phyloP scores from a whole-genome alignment of 805 yeast species.

The Torulaspora franciscae region DNA sequence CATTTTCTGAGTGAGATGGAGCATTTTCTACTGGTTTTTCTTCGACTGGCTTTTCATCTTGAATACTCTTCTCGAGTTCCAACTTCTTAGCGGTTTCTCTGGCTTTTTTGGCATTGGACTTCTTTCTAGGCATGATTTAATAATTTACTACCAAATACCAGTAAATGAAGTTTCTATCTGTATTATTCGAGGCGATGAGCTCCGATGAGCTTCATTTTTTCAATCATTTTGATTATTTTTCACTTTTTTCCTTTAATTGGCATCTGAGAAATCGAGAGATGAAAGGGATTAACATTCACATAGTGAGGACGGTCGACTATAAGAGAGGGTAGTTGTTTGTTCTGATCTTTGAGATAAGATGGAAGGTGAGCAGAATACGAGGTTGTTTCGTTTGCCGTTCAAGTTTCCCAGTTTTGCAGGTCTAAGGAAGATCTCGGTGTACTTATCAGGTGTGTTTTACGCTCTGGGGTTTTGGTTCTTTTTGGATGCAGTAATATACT shows the following conservation, averaged over 20 bases:
- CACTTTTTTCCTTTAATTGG: neutral
- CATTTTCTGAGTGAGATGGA: slow-evolving; percentile 17
- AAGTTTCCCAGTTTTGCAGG: slow-evolving; percentile 66
- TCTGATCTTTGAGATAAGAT: slow-evolving; percentile 9
- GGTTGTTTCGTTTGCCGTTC: slow-evolving; percentile 64
- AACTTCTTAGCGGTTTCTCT: slow-evolving; percentile 39
- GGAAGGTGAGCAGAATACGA: slow-evolving; percentile 41
- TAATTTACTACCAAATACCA: neutral
- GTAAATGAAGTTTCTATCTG: neutral
- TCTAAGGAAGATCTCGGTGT: slow-evolving; percentile 68
- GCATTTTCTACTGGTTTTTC: slow-evolving; percentile 20
- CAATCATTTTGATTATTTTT: neutral
- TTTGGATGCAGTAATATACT: slow-evolving; percentile 82
- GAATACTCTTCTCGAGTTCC: slow-evolving; percentile 3
- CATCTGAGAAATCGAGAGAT: neutral
- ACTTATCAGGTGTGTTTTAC: slow-evolving; percentile 69
- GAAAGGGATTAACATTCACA: neutral
- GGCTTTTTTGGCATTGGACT: slow-evolving; percentile 74
- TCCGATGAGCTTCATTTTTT: slow-evolving; percentile 12
- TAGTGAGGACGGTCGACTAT: no score
- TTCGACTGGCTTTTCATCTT: slow-evolving; percentile 29
- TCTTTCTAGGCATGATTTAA: slow-evolving; percentile 71
- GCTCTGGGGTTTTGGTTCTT: slow-evolving; percentile 87
- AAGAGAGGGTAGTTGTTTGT: no score
- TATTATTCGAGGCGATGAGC: slow-evolving; percentile 9